A percentile compares a stretch with the other conserved stretches of the same genome.
These are phyloP conservation scores for Akanthomyces uredinophilus DNA, from an alignment of 2,329 filamentous ascomycete genomes.

Conservation along the genomic window DNA sequence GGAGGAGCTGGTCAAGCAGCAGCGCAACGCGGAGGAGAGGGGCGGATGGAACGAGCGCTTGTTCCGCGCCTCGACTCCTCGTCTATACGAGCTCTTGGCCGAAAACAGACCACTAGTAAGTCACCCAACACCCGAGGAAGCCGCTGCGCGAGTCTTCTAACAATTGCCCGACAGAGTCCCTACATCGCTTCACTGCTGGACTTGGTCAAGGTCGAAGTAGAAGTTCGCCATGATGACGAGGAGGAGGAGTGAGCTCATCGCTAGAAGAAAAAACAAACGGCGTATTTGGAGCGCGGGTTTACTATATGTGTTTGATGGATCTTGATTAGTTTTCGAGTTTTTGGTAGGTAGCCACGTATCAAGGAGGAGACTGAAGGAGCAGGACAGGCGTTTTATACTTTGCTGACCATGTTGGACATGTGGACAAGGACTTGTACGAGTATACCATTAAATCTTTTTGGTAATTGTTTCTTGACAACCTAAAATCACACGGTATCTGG, in stretches of 20 bases:
- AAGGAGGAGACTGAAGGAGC: background rate
- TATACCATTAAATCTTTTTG: slow-evolving; percentile 1
- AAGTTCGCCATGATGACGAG: slow-evolving; percentile 21
- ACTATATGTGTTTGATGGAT: background rate
- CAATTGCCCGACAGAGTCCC: slow-evolving; percentile 27
- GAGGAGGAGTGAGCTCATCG: background rate
- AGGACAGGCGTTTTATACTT: background rate
- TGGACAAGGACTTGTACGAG: background rate
- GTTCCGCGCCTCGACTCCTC: slow-evolving; percentile 60
- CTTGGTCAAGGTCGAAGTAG: slow-evolving; percentile 28
- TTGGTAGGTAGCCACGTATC: background rate
- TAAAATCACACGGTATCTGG: too few relatives aligned
- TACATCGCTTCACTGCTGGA: slow-evolving; percentile 38
- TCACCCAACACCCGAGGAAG: slow-evolving; percentile 13
- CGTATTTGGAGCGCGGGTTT: slow-evolving; percentile 7
- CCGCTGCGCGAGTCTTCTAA: slow-evolving; percentile 3
- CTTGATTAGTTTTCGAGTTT: background rate
- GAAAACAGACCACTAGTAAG: slow-evolving; percentile 60
- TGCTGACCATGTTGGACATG: background rate
- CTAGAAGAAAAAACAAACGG: background rate
- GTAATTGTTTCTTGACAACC: too few relatives aligned
- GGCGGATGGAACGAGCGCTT: slow-evolving; percentile 61
- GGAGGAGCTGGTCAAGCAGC: slow-evolving; percentile 46
- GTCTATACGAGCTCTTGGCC: slow-evolving; percentile 64
- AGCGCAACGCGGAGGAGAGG: slow-evolving; percentile 40